These are phyloP conservation scores for Potentilla sterilis DNA, from an alignment of 306 rosid genomes.

Conservation along the genomic window DNA sequence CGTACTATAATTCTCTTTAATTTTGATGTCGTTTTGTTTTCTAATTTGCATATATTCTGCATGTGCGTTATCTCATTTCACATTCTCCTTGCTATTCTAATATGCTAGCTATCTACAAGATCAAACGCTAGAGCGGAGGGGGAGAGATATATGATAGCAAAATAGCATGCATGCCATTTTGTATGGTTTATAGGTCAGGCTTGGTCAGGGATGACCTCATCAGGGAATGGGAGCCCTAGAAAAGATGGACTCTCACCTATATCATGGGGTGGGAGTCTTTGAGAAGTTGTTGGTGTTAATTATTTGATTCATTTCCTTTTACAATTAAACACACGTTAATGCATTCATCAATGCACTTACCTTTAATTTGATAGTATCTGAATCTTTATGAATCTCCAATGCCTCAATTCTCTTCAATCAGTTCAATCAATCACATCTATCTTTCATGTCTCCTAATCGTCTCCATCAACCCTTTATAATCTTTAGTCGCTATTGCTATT, in stretches of 20 bases:
- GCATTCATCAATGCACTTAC: background rate
- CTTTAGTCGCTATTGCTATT: background rate
- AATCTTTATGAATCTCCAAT: background rate
- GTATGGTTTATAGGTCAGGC: background rate
- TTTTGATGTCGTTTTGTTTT: background rate
- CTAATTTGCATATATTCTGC: background rate
- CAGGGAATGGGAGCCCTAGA: conserved; percentile 4
- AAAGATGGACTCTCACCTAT: background rate
- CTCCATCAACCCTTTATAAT: background rate
- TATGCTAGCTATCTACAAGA: background rate
- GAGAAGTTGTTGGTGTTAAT: background rate
- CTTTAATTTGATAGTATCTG: background rate
- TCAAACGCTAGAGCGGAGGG: background rate
- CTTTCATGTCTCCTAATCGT: background rate
- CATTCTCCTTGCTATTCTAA: background rate
- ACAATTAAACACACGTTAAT: background rate
- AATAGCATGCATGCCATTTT: background rate
- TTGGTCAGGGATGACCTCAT: conserved; percentile 5
- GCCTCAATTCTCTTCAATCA: background rate
- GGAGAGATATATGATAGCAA: background rate
- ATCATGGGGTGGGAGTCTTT: background rate
- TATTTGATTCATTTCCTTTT: background rate
- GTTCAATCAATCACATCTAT: background rate
- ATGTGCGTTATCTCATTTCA: background rate
- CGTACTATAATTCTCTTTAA: background rate